Percentiles rank a stretch among this genome's conserved stretches.
Conservation (phyloP, 2,329 filamentous ascomycete genomes). For the Aspergillus nomiae region DNA sequence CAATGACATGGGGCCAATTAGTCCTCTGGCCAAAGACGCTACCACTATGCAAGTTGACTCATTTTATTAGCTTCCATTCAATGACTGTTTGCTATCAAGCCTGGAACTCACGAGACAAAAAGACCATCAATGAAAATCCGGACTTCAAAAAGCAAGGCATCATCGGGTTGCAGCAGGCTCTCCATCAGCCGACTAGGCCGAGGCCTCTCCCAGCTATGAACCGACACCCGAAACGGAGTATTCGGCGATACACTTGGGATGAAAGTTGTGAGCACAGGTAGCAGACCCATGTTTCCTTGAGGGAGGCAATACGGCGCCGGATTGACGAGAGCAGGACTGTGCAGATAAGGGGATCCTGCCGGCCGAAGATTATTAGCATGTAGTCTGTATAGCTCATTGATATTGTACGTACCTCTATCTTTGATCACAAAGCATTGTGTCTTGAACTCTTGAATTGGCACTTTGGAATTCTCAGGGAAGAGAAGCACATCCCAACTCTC, state of each 20-base stretch:
- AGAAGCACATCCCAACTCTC: slow-evolving; percentile 84
- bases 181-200: slow-evolving; percentile 60
- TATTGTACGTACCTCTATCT: slow-evolving; percentile 46
- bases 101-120: slow-evolving; percentile 59
- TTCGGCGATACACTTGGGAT: slow-evolving; percentile 64
- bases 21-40: slow-evolving; percentile 56
- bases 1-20: slow-evolving; percentile 56
- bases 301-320: slow-evolving; percentile 26
- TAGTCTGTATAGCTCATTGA: slow-evolving; percentile 8
- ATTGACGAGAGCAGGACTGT: slow-evolving; percentile 45
- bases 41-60: slow-evolving; percentile 45
- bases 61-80: not conserved
- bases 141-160: slow-evolving; percentile 64
- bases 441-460: slow-evolving; percentile 80
- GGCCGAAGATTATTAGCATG: not conserved
- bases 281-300: slow-evolving; percentile 34
- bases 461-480: slow-evolving; percentile 68
- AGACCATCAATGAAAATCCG: slow-evolving; percentile 70
- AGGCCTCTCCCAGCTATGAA: slow-evolving; percentile 72
- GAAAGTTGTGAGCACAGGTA: slow-evolving; percentile 73
- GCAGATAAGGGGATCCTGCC: slow-evolving; percentile 56
- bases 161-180: slow-evolving; percentile 57
- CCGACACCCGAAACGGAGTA: slow-evolving; percentile 68
- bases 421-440: slow-evolving; percentile 71
- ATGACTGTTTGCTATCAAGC: not conserved